Base-by-base conservation (phyloP, 1,284 basidiomycete genomes). In the Peniophora sp. region DNA sequence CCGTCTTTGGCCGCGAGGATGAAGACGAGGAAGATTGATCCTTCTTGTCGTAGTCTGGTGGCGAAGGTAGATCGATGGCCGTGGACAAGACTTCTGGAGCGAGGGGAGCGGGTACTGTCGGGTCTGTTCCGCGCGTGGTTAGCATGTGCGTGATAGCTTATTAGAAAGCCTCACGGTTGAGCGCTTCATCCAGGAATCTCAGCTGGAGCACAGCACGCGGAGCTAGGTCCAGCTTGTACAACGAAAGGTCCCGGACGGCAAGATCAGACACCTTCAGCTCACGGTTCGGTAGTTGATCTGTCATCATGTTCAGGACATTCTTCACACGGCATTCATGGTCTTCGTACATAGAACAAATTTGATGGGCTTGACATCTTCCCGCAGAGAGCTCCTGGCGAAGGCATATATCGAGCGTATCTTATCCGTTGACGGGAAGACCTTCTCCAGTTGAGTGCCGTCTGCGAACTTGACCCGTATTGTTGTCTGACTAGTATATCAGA, bases 361-460 rank as follows among this genome's bases (percentile, higher is more conserved):
- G 65, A 83, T 79, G 3, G 79, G 72, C 60, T 85, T 82, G 32
- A 82, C 78, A 54, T 87, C 83, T 47, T 89, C 85, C 36, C 78
- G 71, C 41, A 95, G 68, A 20, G 78, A 78, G n/a, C 72, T 68
- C 20, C 88, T 78, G 43, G 94, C 87, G 58, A 95, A 92, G 3
- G 82, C 84, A 63, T 95, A 95, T 2, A 95, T 78, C 2, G 81
- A 74, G 48, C 78, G 76, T 52, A 95, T 91, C 61, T 86, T 90
- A 62, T 83, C 80, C 1, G 76, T 77, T 3, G 88, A 89, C 0
- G 79, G 73, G 60, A 95, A 93, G 0, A 69, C 66, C 56, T 79
- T 82, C 68, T 96, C 92, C n/a, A 96, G 73, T 62, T 88, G 82
- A 3, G 83, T 89, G 43, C 86, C 78, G 65, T 94, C 88, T 24